Evolutionary conservation across 352 stramenopile genomes (phyloP).

Genomic region (Phytophthora foliorum): DNA sequence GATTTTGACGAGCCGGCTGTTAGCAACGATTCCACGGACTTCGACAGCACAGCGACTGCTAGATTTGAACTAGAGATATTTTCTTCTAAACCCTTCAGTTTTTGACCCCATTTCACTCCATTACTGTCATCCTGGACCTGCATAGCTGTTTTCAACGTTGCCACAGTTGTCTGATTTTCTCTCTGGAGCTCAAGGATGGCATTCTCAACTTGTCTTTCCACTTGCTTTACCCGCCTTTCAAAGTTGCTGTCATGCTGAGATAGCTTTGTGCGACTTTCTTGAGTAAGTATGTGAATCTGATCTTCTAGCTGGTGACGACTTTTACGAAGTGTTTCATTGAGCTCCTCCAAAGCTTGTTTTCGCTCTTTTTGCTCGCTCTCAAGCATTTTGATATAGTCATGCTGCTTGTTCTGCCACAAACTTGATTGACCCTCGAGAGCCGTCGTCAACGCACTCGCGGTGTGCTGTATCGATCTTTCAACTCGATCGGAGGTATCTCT

Average conservation of each 20-base stretch:
- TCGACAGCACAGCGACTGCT: conserved; percentile 18
- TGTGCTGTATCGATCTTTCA: conserved; percentile 34
- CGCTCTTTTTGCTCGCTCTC: conserved; percentile 64
- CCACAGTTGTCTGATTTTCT: conserved; percentile 23
- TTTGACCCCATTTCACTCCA: conserved; percentile 29
- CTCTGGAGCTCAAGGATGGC: conserved; percentile 14
- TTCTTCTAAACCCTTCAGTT: conserved; percentile 40
- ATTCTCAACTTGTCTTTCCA: conserved; percentile 39
- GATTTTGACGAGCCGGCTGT: conserved; percentile 3
- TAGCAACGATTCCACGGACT: conserved; percentile 19
- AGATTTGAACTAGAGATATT: conserved; percentile 32
- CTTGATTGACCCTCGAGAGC: conserved; percentile 31
- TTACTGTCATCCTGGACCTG: conserved; percentile 16
- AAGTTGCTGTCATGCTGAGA: conserved; percentile 37
- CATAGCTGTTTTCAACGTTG: conserved; percentile 18
- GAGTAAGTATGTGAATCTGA: conserved; percentile 46
- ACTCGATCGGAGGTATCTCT: conserved; percentile 24
- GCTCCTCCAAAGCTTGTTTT: conserved; percentile 42
- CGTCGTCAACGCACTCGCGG: conserved; percentile 14
- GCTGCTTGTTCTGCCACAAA: conserved; percentile 41
- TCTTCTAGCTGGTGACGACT: conserved; percentile 61
- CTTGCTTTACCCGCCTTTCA: conserved; percentile 45
- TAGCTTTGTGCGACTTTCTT: conserved; percentile 51
- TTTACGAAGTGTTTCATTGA: conserved; percentile 58
- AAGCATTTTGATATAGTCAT: conserved; percentile 44